Percentiles rank a stretch among this genome's conserved stretches.
Conservation (phyloP, 2,329 filamentous ascomycete species). For the Aspergillus pseudoterreus region DNA sequence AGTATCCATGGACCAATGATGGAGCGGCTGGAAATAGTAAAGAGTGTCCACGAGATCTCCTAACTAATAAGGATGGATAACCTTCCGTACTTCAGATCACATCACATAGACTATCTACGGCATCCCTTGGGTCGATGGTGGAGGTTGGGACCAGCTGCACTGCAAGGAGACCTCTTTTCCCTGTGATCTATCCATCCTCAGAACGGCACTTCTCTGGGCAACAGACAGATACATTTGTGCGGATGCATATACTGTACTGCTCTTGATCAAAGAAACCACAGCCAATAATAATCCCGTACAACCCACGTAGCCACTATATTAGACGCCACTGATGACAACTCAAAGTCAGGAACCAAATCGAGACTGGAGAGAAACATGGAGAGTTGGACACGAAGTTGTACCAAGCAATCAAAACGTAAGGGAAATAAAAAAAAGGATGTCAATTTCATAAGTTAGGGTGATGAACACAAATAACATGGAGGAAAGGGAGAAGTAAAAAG, state of each 20-base stretch:
- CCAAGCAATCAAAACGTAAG: background rate
- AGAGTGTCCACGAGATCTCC: too few species aligned
- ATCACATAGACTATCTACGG: too few species aligned
- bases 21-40: too few species aligned
- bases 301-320: background rate
- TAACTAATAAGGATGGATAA: too few species aligned
- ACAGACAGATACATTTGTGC: too few species aligned
- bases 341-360: background rate
- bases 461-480: conserved; percentile 18
- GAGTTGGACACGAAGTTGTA: background rate
- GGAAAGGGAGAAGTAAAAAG: conserved; percentile 15
- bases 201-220: too few species aligned
- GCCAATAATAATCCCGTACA: background rate
- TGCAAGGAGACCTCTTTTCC: too few species aligned
- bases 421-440: conserved; percentile 5
- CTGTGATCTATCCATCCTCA: too few species aligned
- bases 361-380: background rate
- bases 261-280: background rate
- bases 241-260: background rate
- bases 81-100: too few species aligned
- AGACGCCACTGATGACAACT: background rate
- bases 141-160: too few species aligned
- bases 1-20: too few species aligned
- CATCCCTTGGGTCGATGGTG: too few species aligned
- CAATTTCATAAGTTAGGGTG: conserved; percentile 18